Conservation (phyloP, 495 filamentous ascomycete genomes). For the Hypoxylon lienhwacheense region DNA sequence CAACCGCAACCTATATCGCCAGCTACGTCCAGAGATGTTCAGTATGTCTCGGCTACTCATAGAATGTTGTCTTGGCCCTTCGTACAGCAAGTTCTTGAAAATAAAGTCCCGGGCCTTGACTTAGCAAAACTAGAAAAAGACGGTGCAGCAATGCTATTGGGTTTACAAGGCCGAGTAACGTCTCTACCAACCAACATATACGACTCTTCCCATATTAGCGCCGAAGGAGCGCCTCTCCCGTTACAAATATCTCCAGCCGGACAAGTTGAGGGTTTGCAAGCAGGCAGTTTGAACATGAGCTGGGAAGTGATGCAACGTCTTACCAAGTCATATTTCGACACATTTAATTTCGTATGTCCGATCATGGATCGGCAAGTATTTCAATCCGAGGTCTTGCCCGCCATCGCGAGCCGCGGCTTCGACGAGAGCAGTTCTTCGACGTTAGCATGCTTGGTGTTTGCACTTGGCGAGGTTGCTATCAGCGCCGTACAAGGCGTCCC, state of each 20-base stretch:
- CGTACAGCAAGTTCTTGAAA: conserved; percentile 51
- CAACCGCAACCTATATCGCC: conserved; percentile 13
- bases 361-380: conserved; percentile 58
- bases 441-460: conserved; percentile 59
- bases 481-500: conserved; percentile 51
- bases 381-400: conserved; percentile 48
- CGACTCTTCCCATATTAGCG: conserved; percentile 10
- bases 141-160: conserved; percentile 51
- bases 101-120: conserved; percentile 39
- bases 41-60: conserved; percentile 58
- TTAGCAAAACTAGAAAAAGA: conserved; percentile 45
- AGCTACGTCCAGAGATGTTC: conserved; percentile 25
- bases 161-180: conserved; percentile 40
- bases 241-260: conserved; percentile 14
- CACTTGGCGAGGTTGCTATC: conserved; percentile 58
- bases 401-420: conserved; percentile 53
- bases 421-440: conserved; percentile 52
- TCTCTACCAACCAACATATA: conserved; percentile 40
- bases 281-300: conserved; percentile 34
- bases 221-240: conserved; percentile 24
- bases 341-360: conserved; percentile 58
- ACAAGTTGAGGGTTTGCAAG: conserved; percentile 35
- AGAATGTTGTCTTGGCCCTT: conserved; percentile 62
- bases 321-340: conserved; percentile 57
- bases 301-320: conserved; percentile 55